phyloP scores from a whole-genome alignment of 495 filamentous ascomycete species.

The Neurospora tetrasperma region DNA sequence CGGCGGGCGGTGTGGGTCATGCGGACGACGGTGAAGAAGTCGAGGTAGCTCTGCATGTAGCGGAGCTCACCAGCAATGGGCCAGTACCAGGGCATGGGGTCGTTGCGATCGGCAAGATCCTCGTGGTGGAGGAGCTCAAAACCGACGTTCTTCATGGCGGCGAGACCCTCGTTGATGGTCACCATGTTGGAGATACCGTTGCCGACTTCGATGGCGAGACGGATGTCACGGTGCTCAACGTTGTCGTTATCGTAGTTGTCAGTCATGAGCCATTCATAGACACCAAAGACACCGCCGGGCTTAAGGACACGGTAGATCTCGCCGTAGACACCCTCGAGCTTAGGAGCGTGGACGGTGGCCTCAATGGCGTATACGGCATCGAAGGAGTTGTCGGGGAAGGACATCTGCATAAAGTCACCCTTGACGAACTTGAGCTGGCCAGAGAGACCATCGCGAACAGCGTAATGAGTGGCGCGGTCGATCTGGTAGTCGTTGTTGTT shows the following conservation, averaged over 20 bases:
- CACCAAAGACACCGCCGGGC: slow-evolving; percentile 91
- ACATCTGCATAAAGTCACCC: slow-evolving; percentile 99
- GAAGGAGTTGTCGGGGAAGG: slow-evolving; percentile 81
- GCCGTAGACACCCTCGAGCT: slow-evolving; percentile 86
- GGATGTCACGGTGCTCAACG: slow-evolving; percentile 77
- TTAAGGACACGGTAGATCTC: slow-evolving; percentile 94
- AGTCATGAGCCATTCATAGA: slow-evolving; percentile 99
- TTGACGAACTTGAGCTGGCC: slow-evolving; percentile 82
- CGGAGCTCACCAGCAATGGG: slow-evolving; percentile 71
- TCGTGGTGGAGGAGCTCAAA: slow-evolving; percentile 81
- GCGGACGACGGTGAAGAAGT: slow-evolving; percentile 74
- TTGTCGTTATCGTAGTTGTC: slow-evolving; percentile 88
- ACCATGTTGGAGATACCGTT: slow-evolving; percentile 99
- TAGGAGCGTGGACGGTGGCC: slow-evolving; percentile 91
- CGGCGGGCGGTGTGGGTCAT: slow-evolving; percentile 84
- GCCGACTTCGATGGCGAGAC: slow-evolving; percentile 91
- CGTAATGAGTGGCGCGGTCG: slow-evolving; percentile 81
- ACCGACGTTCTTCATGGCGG: slow-evolving; percentile 79
- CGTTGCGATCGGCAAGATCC: slow-evolving; percentile 75
- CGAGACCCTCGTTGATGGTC: slow-evolving; percentile 67
- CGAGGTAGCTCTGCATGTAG: slow-evolving; percentile 69
- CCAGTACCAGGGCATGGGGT: slow-evolving; percentile 88
- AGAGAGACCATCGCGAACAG: slow-evolving; percentile 66
- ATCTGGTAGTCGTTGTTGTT: slow-evolving; percentile 99
- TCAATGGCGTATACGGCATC: slow-evolving; percentile 98